These are phyloP conservation scores for Saccharata proteae DNA, from an alignment of 2,329 filamentous ascomycete genomes.

Conservation along the genomic window DNA sequence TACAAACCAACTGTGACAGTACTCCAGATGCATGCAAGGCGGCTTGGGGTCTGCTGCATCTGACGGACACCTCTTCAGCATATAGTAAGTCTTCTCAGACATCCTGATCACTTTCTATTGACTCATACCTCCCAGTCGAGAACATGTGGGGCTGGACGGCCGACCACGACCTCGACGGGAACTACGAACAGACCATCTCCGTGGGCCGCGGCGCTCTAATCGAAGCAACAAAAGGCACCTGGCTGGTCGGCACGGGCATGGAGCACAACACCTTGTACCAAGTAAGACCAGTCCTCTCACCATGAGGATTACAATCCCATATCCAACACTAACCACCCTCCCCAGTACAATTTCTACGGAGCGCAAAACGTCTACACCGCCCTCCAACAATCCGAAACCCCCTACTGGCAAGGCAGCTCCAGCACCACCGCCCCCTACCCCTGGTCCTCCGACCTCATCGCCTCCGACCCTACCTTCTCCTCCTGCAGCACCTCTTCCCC, in stretches of 20 bases:
- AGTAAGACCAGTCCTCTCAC: too few relatives aligned
- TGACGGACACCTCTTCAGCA: constrained; percentile 32
- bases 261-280: constrained; percentile 44
- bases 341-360: constrained; percentile 39
- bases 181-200: constrained; percentile 29
- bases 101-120: too few relatives aligned
- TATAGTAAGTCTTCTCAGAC: too few relatives aligned
- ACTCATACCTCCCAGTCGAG: too few relatives aligned
- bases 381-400: constrained; percentile 44
- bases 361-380: constrained; percentile 40
- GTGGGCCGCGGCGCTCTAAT: constrained; percentile 37
- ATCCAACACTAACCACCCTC: too few relatives aligned
- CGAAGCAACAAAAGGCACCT: constrained; percentile 37
- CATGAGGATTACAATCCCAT: too few relatives aligned
- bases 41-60: constrained; percentile 32
- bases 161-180: constrained; percentile 41
- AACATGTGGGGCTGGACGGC: constrained; percentile 44
- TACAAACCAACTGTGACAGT: constrained; percentile 17
- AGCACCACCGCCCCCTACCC: constrained; percentile 25
- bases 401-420: constrained; percentile 31
- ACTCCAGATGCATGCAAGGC: constrained; percentile 20
- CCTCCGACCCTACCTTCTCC: constrained; percentile 19
- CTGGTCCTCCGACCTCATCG: constrained; percentile 24
- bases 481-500: constrained; percentile 13
- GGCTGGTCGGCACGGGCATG: constrained; percentile 41